Percentiles rank a stretch among this genome's conserved stretches.
phyloP scores from a whole-genome alignment of 495 filamentous ascomycete genomes.

The Penicillium cosmopolitanum region DNA sequence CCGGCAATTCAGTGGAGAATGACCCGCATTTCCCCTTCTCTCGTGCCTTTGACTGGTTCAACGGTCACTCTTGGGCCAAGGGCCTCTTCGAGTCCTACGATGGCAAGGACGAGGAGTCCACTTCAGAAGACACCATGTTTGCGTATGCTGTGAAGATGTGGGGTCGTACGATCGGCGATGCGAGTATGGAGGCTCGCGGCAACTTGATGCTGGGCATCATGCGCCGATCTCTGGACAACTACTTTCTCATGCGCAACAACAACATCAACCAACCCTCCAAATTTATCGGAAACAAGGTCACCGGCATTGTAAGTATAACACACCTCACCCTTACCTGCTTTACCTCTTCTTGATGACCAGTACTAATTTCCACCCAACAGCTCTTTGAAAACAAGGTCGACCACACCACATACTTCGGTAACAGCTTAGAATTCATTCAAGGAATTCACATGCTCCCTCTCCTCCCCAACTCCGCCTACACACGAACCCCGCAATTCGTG shows the following conservation, averaged over 20 bases:
- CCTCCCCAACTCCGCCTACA: constrained; percentile 69
- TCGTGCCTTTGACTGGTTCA: constrained; percentile 90
- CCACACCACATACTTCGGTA: constrained; percentile 92
- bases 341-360: neutral
- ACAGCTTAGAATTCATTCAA: constrained; percentile 80
- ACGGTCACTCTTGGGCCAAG: constrained; percentile 96
- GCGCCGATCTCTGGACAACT: constrained; percentile 68
- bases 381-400: constrained; percentile 97
- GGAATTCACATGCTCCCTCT: constrained; percentile 98
- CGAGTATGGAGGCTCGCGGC: constrained; percentile 81
- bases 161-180: constrained; percentile 75
- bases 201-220: constrained; percentile 84
- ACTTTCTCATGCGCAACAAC: constrained; percentile 73
- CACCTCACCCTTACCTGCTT: neutral
- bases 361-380: constrained; percentile 33
- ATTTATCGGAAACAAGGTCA: constrained; percentile 83
- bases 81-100: constrained; percentile 91
- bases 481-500: constrained; percentile 71
- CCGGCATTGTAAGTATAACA: constrained; percentile 68
- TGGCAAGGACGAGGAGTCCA: constrained; percentile 90
- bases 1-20: constrained; percentile 70
- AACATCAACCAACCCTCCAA: constrained; percentile 77
- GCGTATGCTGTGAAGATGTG: constrained; percentile 94
- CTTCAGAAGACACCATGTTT: constrained; percentile 88
- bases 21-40: constrained; percentile 85